Evolutionary conservation across 2,329 filamentous ascomycete species (phyloP).

Genomic region (Cercospora brassicicola): DNA sequence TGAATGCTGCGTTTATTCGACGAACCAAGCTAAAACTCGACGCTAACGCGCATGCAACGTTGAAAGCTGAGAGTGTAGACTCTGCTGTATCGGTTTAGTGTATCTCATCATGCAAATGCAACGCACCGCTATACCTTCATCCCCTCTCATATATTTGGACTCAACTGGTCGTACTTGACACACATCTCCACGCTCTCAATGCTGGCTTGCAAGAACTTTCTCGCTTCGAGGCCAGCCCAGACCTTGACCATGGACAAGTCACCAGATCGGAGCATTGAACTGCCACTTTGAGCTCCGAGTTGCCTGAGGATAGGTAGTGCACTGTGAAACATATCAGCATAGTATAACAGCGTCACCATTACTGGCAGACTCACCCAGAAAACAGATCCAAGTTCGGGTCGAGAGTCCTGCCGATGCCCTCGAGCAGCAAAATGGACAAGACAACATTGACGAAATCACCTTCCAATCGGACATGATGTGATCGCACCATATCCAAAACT

Average conservation of each 20-base stretch:
- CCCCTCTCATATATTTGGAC: slow-evolving; percentile 70
- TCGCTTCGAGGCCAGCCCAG: slow-evolving; percentile 86
- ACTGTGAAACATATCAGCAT: slow-evolving; percentile 46
- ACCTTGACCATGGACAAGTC: slow-evolving; percentile 74
- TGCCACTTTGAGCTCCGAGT: slow-evolving; percentile 74
- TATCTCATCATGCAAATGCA: not conserved
- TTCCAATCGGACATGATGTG: slow-evolving; percentile 89
- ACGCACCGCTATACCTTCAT: not conserved
- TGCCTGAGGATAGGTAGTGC: slow-evolving; percentile 88
- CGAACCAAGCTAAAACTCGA: too few species aligned
- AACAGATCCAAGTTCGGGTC: slow-evolving; percentile 88
- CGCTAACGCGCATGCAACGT: too few species aligned
- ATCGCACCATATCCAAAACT: slow-evolving; percentile 85
- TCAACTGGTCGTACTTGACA: slow-evolving; percentile 85
- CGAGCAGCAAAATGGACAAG: slow-evolving; percentile 86
- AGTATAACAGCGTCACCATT: not conserved
- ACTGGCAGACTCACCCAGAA: slow-evolving; percentile 55
- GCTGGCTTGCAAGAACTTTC: slow-evolving; percentile 85
- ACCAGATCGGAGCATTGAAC: slow-evolving; percentile 51
- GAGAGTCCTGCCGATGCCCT: slow-evolving; percentile 86
- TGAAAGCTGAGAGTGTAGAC: not conserved
- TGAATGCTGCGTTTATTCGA: too few species aligned
- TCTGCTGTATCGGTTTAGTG: not conserved
- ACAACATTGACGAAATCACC: slow-evolving; percentile 99
- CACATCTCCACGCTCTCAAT: slow-evolving; percentile 86